Conservation (phyloP, 345 rosid species). For the Dovyalis caffra region DNA sequence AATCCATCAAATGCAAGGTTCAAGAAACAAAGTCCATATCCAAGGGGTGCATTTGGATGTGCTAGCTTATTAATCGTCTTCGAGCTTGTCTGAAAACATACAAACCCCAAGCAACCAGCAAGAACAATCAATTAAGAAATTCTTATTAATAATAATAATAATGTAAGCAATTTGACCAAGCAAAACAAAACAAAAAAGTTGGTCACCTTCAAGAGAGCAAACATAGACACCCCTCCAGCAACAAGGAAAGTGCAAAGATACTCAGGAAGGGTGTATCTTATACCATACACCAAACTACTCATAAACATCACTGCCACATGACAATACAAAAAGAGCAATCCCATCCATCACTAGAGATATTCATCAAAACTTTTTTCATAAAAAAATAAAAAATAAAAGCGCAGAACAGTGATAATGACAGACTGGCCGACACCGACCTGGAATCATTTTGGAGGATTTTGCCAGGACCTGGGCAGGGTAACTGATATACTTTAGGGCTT, state of each 20-base stretch:
- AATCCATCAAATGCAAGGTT: conserved; percentile 97
- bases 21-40: conserved; percentile 85
- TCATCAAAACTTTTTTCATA: too few species aligned
- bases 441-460: conserved; percentile 97
- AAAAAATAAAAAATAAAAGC: too few species aligned
- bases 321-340: background rate
- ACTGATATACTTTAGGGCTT: conserved; percentile 92
- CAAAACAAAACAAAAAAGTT: too few species aligned
- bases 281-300: conserved; percentile 89
- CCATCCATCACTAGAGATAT: background rate
- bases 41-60: conserved; percentile 92
- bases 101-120: background rate
- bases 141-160: background rate
- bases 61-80: conserved; percentile 94
- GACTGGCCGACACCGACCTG: conserved; percentile 56
- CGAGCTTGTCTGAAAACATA: conserved; percentile 73
- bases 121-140: background rate
- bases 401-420: background rate
- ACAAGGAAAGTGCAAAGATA: conserved; percentile 80
- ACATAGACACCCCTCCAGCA: conserved; percentile 88
- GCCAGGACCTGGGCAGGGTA: conserved; percentile 99
- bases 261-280: conserved; percentile 72
- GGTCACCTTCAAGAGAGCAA: conserved; percentile 83
- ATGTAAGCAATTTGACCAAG: too few species aligned
- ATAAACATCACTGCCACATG: conserved; percentile 75